Evolutionary conservation across 768 basidiomycete genomes (phyloP), one percentile per base, ranked within the genome.

Genomic region (Ramaria rubella): DNA sequence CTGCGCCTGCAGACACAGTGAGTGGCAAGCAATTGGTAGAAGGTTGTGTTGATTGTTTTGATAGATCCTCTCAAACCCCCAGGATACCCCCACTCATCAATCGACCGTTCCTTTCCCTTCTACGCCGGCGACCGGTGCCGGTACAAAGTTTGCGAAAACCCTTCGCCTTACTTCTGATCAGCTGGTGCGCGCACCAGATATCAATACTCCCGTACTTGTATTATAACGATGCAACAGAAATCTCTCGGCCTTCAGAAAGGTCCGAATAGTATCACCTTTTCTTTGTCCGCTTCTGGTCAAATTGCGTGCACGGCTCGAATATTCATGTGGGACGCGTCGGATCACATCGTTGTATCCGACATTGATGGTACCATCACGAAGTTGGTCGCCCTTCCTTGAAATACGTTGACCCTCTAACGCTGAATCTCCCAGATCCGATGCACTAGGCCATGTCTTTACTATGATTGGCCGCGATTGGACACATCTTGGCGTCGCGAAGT

Each of bases 321-420:
- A 59, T 99, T 99, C 62, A 77, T 98, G 23, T 98, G 94, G 94
- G 90, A 97, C 57, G 81, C 85, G n/a, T 85, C 84, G 2, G 94
- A 96, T 65, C 78, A 80, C 2, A 82, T 99, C 21, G 89, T 99
- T 24, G 83, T 99, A 38, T 96, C 94, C 40, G 96, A 99, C 65
- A 98, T 99, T 59, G 96, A 99, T 65, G 96, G 96, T 5, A 99
- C 95, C 1, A 99, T 99, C 66, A 99, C 96, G 8, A 98, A 97
- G 93, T 95, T 61, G 23, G 81, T 65, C 40, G 17, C 46, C 6
- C 19, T 44, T 19, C 5, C 17, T 36, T 26, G 30, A 33, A 54
- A n/a, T 33, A 29, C 31, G 30, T 38, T 49, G 31, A 44, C 38
- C 44, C 11, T 11, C 17, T n/a, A n/a, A n/a, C 52, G 23, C 51